Conservation (phyloP, 345 rosid genomes). For the Toxicodendron radicans region DNA sequence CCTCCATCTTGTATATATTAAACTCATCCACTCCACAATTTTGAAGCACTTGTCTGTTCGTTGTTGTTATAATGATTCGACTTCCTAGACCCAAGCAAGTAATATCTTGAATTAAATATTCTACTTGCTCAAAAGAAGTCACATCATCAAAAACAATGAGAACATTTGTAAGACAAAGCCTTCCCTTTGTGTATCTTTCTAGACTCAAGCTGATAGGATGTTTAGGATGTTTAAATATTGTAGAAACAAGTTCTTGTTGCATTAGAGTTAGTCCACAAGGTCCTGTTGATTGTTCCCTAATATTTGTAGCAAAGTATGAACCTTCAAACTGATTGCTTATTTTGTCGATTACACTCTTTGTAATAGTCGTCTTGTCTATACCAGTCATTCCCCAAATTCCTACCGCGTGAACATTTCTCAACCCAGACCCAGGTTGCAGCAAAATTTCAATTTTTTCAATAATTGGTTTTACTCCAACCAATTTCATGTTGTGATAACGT, state of each 20-base stretch:
- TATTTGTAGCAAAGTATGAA: not conserved
- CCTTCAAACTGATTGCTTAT: not conserved
- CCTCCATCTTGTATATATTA: no score
- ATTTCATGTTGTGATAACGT: not conserved
- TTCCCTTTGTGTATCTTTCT: no score
- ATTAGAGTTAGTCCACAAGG: not conserved
- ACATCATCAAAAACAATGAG: not conserved
- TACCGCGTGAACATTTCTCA: not conserved
- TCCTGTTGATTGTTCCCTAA: not conserved
- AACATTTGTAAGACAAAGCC: not conserved
- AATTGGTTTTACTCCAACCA: not conserved
- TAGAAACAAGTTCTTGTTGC: not conserved
- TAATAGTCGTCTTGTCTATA: not conserved
- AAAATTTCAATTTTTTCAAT: not conserved
- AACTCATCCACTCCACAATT: not conserved
- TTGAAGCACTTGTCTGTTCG: not conserved
- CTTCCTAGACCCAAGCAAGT: not conserved
- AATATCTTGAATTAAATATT: no score
- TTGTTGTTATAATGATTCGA: not conserved
- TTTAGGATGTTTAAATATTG: not conserved
- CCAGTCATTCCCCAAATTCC: not conserved
- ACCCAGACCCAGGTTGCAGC: not conserved
- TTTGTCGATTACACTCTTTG: not conserved
- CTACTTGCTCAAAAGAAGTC: not conserved
- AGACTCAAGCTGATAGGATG: not conserved